Conservation (phyloP, 768 basidiomycete species). For the Tricholoma sp. region DNA sequence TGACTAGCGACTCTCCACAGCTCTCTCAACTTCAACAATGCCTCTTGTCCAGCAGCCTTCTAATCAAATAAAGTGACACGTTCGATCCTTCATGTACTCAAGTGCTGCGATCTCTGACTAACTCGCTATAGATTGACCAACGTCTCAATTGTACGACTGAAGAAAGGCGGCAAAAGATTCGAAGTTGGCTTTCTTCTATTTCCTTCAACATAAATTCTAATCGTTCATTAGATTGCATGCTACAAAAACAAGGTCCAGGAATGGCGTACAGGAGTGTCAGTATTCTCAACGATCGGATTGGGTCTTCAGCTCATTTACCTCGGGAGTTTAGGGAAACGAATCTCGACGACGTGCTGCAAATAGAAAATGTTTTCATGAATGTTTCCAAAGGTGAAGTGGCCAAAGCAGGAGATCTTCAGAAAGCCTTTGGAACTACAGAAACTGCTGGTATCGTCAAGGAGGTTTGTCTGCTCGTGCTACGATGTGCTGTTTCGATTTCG, state of each 20-base stretch:
- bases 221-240: conserved; percentile 69
- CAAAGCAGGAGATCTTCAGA: conserved; percentile 83
- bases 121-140: conserved; percentile 74
- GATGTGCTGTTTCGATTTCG: background rate
- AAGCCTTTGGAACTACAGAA: conserved; percentile 81
- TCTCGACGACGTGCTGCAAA: conserved; percentile 94
- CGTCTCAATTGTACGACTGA: conserved; percentile 91
- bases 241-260: conserved; percentile 99
- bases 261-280: conserved; percentile 88
- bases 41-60: conserved; percentile 76
- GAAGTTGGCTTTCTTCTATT: conserved; percentile 57
- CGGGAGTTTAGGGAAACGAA: conserved; percentile 69
- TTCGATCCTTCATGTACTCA: background rate
- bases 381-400: conserved; percentile 96
- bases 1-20: too few relatives aligned
- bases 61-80: conserved; percentile 76
- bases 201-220: conserved; percentile 2
- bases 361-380: conserved; percentile 92
- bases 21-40: conserved; percentile 24
- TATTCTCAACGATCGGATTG: conserved; percentile 7
- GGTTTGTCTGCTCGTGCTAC: conserved; percentile 34
- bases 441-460: conserved; percentile 73
- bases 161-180: conserved; percentile 97
- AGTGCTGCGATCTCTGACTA: conserved; percentile 3
- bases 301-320: background rate